phyloP scores from a whole-genome alignment of 1,284 basidiomycete species.

The Irpex sp. region DNA sequence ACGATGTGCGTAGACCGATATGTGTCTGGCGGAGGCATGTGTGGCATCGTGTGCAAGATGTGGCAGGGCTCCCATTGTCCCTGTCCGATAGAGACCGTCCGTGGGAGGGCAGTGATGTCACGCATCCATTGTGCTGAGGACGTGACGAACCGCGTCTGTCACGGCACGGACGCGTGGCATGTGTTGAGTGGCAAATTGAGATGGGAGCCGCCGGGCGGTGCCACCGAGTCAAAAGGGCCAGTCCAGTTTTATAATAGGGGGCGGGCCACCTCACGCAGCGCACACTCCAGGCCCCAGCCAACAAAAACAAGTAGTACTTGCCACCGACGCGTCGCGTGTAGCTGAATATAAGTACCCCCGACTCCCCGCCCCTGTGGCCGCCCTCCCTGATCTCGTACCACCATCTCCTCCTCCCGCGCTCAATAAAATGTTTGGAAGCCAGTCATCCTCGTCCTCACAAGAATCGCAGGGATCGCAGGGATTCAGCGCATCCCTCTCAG shows the following conservation, averaged over 20 bases:
- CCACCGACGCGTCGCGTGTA: neutral
- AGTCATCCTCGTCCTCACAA: neutral
- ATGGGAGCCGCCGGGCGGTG: neutral
- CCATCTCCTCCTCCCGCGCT: neutral
- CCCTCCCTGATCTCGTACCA: neutral
- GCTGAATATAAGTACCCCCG: neutral
- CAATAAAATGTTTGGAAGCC: neutral
- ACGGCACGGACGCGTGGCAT: neutral
- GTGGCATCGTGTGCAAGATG: neutral
- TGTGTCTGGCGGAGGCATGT: neutral
- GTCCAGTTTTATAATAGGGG: too few relatives aligned
- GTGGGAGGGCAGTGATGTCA: constrained; percentile 2
- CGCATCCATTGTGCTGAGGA: neutral
- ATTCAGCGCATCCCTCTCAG: neutral
- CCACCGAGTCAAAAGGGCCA: neutral
- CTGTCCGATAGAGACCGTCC: neutral
- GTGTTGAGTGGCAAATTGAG: constrained; percentile 1
- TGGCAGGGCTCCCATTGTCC: neutral
- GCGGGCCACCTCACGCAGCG: neutral
- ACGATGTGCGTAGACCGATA: neutral
- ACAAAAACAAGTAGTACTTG: neutral
- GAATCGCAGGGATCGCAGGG: neutral
- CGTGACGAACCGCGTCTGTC: constrained; percentile 3
- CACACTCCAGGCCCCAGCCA: neutral
- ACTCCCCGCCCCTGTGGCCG: neutral